A percentile compares a stretch with the other conserved stretches of the same genome.
Evolutionary conservation across 441 rosid species (phyloP).

Genomic region (Brassica hybrid): DNA sequence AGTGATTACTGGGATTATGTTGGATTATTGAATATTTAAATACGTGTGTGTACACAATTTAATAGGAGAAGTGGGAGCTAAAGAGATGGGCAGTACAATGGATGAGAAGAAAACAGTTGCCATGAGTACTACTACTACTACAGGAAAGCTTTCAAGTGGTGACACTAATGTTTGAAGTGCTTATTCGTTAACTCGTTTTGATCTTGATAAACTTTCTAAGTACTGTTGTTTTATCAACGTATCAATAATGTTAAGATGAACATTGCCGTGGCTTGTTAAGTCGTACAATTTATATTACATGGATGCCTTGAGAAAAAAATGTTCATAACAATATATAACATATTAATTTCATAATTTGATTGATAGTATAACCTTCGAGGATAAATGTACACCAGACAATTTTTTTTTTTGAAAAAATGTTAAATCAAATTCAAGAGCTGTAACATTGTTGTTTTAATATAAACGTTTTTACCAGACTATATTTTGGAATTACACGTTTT

Average conservation of each 20-base stretch:
- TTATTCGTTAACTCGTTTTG: neutral
- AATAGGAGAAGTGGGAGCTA: slow-evolving; percentile 22
- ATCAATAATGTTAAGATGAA: neutral
- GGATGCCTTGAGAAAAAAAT: no score
- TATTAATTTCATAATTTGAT: no score
- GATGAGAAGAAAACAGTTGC: slow-evolving; percentile 3
- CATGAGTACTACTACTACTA: neutral
- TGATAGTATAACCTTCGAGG: no score
- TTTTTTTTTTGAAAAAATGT: no score
- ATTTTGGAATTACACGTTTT: no score
- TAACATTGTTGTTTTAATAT: no score
- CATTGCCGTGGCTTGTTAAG: neutral
- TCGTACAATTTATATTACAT: neutral
- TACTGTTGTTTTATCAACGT: neutral
- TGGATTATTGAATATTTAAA: neutral
- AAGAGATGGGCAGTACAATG: slow-evolving; percentile 22
- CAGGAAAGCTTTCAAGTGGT: slow-evolving; percentile 8
- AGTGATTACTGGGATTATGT: neutral
- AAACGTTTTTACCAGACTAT: no score
- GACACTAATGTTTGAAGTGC: slow-evolving; percentile 15
- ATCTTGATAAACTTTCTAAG: neutral
- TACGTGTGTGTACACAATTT: neutral
- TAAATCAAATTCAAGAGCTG: no score
- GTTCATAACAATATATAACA: no score
- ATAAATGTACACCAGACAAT: no score